Percentiles rank a stretch among this genome's conserved stretches.
Evolutionary conservation across 2,329 filamentous ascomycete genomes (phyloP).

Genomic region (Sclerotiophoma versabilis): DNA sequence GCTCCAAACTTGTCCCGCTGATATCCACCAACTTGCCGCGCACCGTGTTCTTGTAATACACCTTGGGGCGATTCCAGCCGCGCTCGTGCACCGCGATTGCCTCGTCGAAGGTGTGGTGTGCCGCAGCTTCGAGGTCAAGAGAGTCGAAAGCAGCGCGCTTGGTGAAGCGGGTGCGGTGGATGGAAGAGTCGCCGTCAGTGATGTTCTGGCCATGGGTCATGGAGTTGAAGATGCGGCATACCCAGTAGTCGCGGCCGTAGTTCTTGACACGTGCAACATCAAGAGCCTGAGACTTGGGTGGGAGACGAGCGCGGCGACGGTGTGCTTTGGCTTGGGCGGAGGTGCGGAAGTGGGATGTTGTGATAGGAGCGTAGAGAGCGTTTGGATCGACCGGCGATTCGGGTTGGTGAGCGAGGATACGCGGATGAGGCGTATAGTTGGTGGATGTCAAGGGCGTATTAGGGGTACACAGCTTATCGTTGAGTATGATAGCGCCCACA

Average conservation of each 20-base stretch:
- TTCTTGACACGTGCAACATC: conserved; percentile 33
- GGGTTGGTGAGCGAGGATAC: conserved; percentile 5
- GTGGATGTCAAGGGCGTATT: neutral
- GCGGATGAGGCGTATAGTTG: neutral
- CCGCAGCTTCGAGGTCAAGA: conserved; percentile 36
- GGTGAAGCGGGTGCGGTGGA: conserved; percentile 31
- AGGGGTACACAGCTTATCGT: neutral
- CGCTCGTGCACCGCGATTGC: conserved; percentile 33
- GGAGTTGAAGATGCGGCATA: conserved; percentile 37
- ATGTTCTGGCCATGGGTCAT: conserved; percentile 35
- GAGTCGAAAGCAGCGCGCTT: conserved; percentile 8
- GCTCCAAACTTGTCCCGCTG: conserved; percentile 25
- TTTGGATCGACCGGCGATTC: neutral
- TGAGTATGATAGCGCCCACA: neutral
- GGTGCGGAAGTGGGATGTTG: conserved; percentile 24
- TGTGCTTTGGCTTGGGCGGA: conserved; percentile 24
- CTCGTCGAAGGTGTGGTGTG: conserved; percentile 41
- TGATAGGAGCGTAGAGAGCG: conserved; percentile 24
- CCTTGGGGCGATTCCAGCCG: conserved; percentile 27
- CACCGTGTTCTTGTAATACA: conserved; percentile 36
- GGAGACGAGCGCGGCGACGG: conserved; percentile 24
- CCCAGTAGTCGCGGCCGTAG: conserved; percentile 40
- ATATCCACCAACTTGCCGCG: conserved; percentile 34
- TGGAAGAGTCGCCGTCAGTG: conserved; percentile 23
- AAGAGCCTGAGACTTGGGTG: conserved; percentile 18